Evolutionary conservation across 345 rosid genomes (phyloP).

Genomic region (Eutrema japonicum): DNA sequence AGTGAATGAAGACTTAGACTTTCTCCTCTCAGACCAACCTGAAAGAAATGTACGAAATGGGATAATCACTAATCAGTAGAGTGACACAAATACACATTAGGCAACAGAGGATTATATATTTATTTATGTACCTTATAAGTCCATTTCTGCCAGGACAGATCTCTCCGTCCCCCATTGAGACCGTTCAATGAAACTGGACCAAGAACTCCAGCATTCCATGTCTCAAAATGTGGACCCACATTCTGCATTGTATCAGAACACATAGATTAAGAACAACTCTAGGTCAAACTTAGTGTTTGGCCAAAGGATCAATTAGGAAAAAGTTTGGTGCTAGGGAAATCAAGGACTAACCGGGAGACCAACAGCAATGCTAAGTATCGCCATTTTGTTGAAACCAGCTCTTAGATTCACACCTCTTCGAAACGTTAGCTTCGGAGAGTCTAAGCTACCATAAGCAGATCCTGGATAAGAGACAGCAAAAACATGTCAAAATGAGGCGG

Average conservation of each 20-base stretch:
- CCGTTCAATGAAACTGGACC: conserved; percentile 88
- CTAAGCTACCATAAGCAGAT: conserved; percentile 88
- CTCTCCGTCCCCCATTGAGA: conserved; percentile 77
- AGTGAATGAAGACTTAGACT: conserved; percentile 84
- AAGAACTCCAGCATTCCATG: conserved; percentile 95
- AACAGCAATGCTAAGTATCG: conserved; percentile 88
- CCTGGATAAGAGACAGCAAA: conserved; percentile 53
- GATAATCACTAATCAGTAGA: conserved; percentile 4
- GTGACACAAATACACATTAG: neutral
- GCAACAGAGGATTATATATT: neutral
- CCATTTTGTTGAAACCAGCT: conserved; percentile 84
- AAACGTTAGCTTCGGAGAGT: conserved; percentile 82
- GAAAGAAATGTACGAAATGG: conserved; percentile 23
- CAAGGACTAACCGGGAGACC: conserved; percentile 86
- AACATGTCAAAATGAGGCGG: conserved; percentile 24
- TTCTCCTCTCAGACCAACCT: conserved; percentile 99
- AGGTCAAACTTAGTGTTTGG: neutral
- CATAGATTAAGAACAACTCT: conserved; percentile 16
- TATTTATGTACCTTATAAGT: conserved; percentile 68
- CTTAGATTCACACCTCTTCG: conserved; percentile 70
- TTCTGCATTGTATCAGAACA: conserved; percentile 59
- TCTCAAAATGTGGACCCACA: conserved; percentile 98
- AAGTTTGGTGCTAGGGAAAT: conserved; percentile 28
- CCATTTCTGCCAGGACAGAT: conserved; percentile 98
- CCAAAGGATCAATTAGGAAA: neutral